A percentile compares a stretch with the other conserved stretches of the same genome.
Conservation (phyloP, 192 early-diverging fungal genomes). For the Backusella macrospora region DNA sequence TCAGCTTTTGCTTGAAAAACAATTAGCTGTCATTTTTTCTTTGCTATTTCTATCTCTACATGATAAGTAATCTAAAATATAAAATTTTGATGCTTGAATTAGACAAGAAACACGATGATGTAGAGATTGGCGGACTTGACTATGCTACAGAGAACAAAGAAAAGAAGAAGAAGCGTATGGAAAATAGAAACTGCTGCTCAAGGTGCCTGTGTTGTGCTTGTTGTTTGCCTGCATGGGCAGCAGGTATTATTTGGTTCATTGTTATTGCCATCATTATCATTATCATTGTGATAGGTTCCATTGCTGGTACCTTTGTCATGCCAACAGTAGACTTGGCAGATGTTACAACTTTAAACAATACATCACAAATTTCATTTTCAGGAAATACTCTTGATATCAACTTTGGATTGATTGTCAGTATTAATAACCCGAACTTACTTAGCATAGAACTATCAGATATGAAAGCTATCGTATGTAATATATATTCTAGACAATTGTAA, state of each 20-base stretch:
- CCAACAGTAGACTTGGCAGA: constrained; percentile 26
- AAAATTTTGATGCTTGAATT: not conserved
- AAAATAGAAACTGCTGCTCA: constrained; percentile 18
- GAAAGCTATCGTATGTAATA: constrained; percentile 45
- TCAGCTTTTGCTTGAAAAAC: not conserved
- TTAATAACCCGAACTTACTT: constrained; percentile 46
- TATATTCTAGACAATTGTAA: constrained; percentile 10
- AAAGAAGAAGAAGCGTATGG: constrained; percentile 14
- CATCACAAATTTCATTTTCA: not conserved
- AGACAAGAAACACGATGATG: constrained; percentile 10
- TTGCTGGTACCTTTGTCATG: constrained; percentile 38
- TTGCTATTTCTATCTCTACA: not conserved
- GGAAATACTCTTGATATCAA: constrained; percentile 24
- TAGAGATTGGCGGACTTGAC: not conserved
- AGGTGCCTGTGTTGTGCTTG: constrained; percentile 32
- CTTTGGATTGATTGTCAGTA: constrained; percentile 31
- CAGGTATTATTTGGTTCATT: constrained; percentile 23
- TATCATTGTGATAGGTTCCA: constrained; percentile 38
- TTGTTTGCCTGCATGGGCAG: constrained; percentile 31
- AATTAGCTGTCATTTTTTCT: not conserved
- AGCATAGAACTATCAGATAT: constrained; percentile 42
- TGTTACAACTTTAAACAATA: not conserved
- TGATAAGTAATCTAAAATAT: not conserved
- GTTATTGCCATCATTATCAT: constrained; percentile 37
- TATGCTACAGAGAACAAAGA: not conserved